Percentiles rank a stretch among this genome's conserved stretches.
These are phyloP conservation scores for Cicer bijugum DNA, from an alignment of 306 rosid species.

Conservation along the genomic window DNA sequence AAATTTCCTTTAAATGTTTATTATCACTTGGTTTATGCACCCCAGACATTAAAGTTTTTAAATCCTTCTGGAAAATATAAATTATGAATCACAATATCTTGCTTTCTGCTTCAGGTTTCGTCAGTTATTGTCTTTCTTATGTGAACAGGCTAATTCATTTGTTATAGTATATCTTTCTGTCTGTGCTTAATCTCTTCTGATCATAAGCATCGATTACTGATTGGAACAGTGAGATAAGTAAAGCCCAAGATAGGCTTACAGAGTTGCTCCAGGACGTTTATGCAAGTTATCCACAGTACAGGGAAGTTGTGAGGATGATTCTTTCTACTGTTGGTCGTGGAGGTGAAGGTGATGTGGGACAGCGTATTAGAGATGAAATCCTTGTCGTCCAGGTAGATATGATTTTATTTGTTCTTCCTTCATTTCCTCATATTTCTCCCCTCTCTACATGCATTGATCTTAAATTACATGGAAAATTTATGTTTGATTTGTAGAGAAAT, in stretches of 20 bases:
- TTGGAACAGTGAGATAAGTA: constrained; percentile 87
- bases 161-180: constrained; percentile 17
- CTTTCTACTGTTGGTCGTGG: constrained; percentile 98
- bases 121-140: constrained; percentile 16
- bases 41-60: constrained; percentile 32
- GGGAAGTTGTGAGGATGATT: constrained; percentile 85
- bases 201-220: constrained; percentile 29
- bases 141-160: constrained; percentile 37
- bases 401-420: constrained; percentile 33
- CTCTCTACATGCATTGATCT: constrained; percentile 40
- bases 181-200: constrained; percentile 41
- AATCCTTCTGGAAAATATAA: constrained; percentile 22
- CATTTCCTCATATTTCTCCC: constrained; percentile 32
- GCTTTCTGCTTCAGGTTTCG: constrained; percentile 34
- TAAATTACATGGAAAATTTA: constrained; percentile 33
- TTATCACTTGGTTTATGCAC: constrained; percentile 35
- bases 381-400: constrained; percentile 82
- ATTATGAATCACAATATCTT: constrained; percentile 27
- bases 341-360: constrained; percentile 99
- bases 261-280: constrained; percentile 78
- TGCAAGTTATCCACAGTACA: constrained; percentile 69
- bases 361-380: constrained; percentile 97
- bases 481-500: constrained; percentile 67
- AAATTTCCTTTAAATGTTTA: constrained; percentile 40
- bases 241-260: constrained; percentile 96